phyloP scores from a whole-genome alignment of 305 asterid species.

The Petunia hybrid region DNA sequence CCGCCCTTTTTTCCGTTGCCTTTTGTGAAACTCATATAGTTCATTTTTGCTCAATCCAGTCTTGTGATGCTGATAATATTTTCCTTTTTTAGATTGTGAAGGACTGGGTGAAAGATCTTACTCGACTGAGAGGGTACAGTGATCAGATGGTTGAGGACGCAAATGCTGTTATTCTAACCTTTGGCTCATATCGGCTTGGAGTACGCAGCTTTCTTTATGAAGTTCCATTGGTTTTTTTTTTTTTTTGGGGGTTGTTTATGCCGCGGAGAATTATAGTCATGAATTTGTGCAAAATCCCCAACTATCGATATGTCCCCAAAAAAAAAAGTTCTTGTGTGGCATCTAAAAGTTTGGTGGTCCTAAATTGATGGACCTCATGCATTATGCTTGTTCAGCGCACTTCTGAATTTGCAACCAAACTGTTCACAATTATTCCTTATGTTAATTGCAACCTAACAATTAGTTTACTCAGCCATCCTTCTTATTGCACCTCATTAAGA shows the following conservation, averaged over 20 bases:
- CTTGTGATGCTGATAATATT: background rate
- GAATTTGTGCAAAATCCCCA: background rate
- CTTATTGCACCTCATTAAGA: background rate
- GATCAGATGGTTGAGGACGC: slow-evolving; percentile 97
- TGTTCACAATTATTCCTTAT: background rate
- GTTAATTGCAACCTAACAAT: slow-evolving; percentile 8
- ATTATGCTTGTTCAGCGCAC: slow-evolving; percentile 8
- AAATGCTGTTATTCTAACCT: slow-evolving; percentile 85
- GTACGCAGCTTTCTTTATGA: slow-evolving; percentile 51
- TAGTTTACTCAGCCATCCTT: background rate
- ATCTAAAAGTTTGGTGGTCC: background rate
- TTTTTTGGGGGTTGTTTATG: background rate
- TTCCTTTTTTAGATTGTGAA: slow-evolving; percentile 65
- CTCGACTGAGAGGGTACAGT: slow-evolving; percentile 77
- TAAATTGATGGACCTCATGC: slow-evolving; percentile 7
- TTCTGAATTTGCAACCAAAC: background rate
- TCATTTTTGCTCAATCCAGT: background rate
- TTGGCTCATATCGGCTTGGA: slow-evolving; percentile 97
- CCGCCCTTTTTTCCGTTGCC: background rate
- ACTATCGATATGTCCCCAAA: background rate
- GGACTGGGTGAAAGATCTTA: slow-evolving; percentile 88
- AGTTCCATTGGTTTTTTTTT: background rate
- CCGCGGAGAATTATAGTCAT: background rate
- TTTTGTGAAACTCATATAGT: background rate
- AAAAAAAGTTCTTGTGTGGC: background rate